Evolutionary conservation across 2,329 filamentous ascomycete species (phyloP).

Genomic region (Blastomyces percursus): DNA sequence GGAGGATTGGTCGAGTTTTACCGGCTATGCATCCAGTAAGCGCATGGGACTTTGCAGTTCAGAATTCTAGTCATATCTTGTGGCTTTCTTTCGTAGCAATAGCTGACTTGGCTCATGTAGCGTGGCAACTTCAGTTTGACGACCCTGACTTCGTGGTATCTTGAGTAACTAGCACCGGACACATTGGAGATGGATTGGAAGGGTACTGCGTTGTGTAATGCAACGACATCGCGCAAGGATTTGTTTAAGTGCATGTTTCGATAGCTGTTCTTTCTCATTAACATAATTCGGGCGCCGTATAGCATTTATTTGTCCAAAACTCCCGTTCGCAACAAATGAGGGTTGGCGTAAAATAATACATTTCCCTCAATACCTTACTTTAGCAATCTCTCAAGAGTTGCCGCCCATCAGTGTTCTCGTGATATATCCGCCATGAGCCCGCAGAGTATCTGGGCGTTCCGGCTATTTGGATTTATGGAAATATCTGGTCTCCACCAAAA

Average conservation of each 20-base stretch:
- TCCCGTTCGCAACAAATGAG: background rate
- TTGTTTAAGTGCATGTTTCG: background rate
- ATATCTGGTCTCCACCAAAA: background rate
- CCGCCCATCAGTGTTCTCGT: background rate
- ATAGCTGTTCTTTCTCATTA: background rate
- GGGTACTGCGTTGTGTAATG: background rate
- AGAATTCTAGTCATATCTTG: background rate
- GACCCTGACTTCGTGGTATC: conserved; percentile 6
- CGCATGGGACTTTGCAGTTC: background rate
- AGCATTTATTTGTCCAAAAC: background rate
- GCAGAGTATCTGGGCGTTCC: background rate
- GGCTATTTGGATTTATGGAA: background rate
- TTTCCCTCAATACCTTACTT: background rate
- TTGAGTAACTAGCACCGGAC: background rate
- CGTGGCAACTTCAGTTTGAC: conserved; percentile 16
- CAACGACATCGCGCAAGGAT: background rate
- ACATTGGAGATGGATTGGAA: background rate
- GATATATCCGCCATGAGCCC: background rate
- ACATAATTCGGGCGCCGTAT: background rate
- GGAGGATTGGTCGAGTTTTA: conserved; percentile 39
- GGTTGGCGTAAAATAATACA: background rate
- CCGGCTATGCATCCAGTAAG: conserved; percentile 38
- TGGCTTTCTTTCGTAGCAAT: background rate
- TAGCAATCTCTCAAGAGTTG: background rate
- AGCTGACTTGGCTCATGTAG: conserved; percentile 6